Base-by-base conservation (phyloP, 2,329 filamentous ascomycete genomes). In the Hypoxylon sp. region DNA sequence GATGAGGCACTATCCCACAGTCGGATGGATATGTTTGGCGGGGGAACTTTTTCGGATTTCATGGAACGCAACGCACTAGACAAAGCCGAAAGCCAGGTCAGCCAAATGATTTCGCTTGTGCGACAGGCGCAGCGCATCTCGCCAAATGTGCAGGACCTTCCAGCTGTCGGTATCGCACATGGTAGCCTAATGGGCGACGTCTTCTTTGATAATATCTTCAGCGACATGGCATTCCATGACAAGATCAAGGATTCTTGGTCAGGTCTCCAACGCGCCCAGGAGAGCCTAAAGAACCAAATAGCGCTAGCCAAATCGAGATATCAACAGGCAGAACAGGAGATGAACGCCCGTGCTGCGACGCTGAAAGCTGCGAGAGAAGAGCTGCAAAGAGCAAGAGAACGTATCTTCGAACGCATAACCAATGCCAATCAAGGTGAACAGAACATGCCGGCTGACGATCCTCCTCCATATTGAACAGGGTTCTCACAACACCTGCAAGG, bases 141-240 rank as follows among this genome's bases (percentile, higher is more conserved):
- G 2, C 81, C 80, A 0, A 66, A 76, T 0, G 77, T 86, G 1
- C 72, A 74, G 2, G 70, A 74, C 2, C 75, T 88, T 57, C 81
- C 80, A 4, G 62, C 74, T 0, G 79, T 86, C 19, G 75, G 75
- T 19, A 82, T 87, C 51, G 81, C 82, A 0, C 79, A 82, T 44
- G 83, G 84, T 0, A 80, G 76, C 59, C 78, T 86, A 13, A 80
- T 87, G 75, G 79, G 79, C 6, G 85, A 88, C 65, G 79, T 88
- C 2, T 79, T 87, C n/a, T 87, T 87, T 70, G 84, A 88, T 71
- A 87, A 86, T 54, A 82, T 87, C 63, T 85, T 86, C 71, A 81
- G 80, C 7, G 85, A 88, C 63, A 82, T 84, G 78, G 80, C 80
- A 2, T 86, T 87, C 74, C 84, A 85, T 67, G 79, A 85, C 11